phyloP scores from a whole-genome alignment of 345 rosid genomes.

The Cardamine chenopodiifolia region DNA sequence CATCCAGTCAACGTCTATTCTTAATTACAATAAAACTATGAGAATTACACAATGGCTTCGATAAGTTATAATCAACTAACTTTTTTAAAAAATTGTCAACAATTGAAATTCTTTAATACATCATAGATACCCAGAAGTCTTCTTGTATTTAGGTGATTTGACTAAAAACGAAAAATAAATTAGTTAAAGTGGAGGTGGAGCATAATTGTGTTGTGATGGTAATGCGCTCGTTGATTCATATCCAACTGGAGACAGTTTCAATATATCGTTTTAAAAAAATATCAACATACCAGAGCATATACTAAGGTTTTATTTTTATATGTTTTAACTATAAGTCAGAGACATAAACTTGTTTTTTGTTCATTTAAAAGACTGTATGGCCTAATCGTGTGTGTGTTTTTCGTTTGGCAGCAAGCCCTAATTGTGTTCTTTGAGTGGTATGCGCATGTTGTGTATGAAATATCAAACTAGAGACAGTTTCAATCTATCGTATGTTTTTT shows the following conservation, averaged over 20 bases:
- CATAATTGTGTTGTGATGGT: slow-evolving; percentile 39
- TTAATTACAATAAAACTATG: background rate
- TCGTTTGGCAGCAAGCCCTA: background rate
- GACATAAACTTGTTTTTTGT: background rate
- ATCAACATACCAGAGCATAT: slow-evolving; percentile 27
- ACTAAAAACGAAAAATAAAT: background rate
- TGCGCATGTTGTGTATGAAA: slow-evolving; percentile 34
- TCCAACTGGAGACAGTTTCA: slow-evolving; percentile 34
- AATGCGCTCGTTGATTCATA: slow-evolving; percentile 34
- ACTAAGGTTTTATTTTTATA: slow-evolving; percentile 12
- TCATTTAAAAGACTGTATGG: background rate
- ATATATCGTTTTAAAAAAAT: slow-evolving; percentile 9
- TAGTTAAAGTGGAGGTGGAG: slow-evolving; percentile 27
- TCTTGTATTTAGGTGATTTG: background rate
- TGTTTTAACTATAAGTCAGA: no score
- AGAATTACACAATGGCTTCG: background rate
- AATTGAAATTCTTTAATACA: background rate
- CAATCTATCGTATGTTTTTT: slow-evolving; percentile 14
- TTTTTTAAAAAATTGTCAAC: background rate
- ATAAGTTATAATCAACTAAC: background rate
- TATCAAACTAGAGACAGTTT: slow-evolving; percentile 28
- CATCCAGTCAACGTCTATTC: background rate
- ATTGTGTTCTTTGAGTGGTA: slow-evolving; percentile 29
- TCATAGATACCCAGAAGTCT: background rate
- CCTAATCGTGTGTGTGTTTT: background rate